Percentiles rank a stretch among this genome's conserved stretches.
These are phyloP conservation scores for Ophiostoma quercus DNA, from an alignment of 2,329 filamentous ascomycete species.

Conservation along the genomic window DNA sequence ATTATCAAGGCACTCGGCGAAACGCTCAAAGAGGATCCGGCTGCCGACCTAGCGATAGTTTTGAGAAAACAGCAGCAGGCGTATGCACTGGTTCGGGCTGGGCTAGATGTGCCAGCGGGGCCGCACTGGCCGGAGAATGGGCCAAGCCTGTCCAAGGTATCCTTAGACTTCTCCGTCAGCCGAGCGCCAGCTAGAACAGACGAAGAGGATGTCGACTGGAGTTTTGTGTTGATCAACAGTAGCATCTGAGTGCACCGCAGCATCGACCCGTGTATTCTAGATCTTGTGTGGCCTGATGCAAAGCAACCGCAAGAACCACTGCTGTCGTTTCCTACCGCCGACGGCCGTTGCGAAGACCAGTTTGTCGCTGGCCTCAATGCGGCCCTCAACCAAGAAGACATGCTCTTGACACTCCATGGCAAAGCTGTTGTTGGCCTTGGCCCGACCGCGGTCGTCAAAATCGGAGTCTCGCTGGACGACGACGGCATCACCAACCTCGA, in stretches of 20 bases:
- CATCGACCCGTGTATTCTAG: background rate
- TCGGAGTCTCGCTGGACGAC: background rate
- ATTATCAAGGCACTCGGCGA: slow-evolving; percentile 1
- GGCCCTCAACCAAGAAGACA: background rate
- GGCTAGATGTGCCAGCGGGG: background rate
- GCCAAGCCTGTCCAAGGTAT: background rate
- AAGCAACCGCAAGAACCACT: background rate
- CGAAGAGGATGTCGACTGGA: background rate
- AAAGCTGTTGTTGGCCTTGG: slow-evolving; percentile 10
- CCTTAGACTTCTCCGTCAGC: background rate
- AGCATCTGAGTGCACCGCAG: background rate
- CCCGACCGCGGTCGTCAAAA: slow-evolving; percentile 14
- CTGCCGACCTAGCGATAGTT: slow-evolving; percentile 3
- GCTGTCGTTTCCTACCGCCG: background rate
- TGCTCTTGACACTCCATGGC: background rate
- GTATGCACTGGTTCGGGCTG: background rate
- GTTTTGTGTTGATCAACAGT: background rate
- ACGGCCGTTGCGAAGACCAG: slow-evolving; percentile 1
- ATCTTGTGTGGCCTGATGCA: background rate
- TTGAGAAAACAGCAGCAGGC: background rate
- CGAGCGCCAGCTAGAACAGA: background rate
- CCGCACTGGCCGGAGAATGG: background rate
- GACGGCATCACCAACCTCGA: slow-evolving; percentile 13
- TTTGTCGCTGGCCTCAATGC: slow-evolving; percentile 15
- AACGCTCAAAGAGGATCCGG: slow-evolving; percentile 12